Evolutionary conservation across 2,329 filamentous ascomycete species (phyloP), one percentile per base, ranked within the genome.

Genomic region (Epichloe coenophiala): DNA sequence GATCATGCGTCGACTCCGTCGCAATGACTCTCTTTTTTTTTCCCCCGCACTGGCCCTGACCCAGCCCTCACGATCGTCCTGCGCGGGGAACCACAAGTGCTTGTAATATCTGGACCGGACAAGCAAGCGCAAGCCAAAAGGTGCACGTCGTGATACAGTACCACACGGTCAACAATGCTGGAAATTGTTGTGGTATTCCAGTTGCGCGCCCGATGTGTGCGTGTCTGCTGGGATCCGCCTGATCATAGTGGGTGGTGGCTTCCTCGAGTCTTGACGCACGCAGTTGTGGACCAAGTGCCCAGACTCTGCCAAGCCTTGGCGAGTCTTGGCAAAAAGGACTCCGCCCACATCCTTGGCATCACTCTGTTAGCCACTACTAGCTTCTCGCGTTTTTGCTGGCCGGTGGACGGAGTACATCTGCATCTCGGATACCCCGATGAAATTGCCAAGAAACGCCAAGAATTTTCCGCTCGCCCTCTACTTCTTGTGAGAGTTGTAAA

Each of bases 221-320:
- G 39, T 35, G 48, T 37, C 33, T 21, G 39, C 39, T 47, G 45
- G 45, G 33, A 33, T 37, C 45, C 49, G 49, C 49, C 45, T 39
- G 45, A 35, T 41, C 13, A 23, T 43, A 41, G 38, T 33, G 37
- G 36, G 15, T 35, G 35, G 15, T 33, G 37, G 15, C 23, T 47
- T 41, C 17, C 19, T 35, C 42, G 23, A 43, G 23, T 47, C n/a
- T 39, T n/a, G 47, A 35, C 47, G 47, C 47, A 48, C 27, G 38
- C 47, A 40, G 39, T n/a, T 45, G 45, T 63, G 62, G 60, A 59
- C 60, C 60, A 59, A 58, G 57, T 60, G 65, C 66, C 66, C 62
- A 69, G 65, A 52, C 52, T 48, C 35, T 58, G 66, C 66, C 66
- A 68, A 68, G 65, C 0, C 64, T 66, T 68, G 65, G 63, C 64